Base-by-base conservation (phyloP, 163 green algal genomes). In the Scenedesmus sp. region DNA sequence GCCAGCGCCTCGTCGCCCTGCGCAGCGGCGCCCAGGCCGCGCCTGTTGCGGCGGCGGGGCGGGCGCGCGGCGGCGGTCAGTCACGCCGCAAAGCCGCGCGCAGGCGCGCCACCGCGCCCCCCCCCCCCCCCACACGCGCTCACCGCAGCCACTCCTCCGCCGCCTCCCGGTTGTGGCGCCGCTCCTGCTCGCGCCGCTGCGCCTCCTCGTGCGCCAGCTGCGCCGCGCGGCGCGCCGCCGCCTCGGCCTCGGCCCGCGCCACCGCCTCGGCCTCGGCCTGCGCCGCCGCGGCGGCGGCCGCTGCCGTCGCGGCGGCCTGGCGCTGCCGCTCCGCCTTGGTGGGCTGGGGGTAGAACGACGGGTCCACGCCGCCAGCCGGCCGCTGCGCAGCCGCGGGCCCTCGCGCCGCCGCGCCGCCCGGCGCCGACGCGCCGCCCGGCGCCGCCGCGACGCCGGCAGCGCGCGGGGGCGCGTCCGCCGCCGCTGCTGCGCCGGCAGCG, bases 101-200 rank as follows among this genome's bases (percentile, higher is more conserved):
- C n/a, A n/a, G n/a, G n/a, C n/a, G n/a, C n/a, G n/a, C n/a, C n/a
- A n/a, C n/a, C n/a, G n/a, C n/a, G n/a, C n/a, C n/a, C n/a, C n/a
- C n/a, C 50, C 50, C 20, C 50, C 50, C 24, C 24, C 10, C 53
- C 11, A 1, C 54, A 39, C 10, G 4, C 4, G 28, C 58, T 2
- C 28, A 66, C 58, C 58, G 20, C 44, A 75, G 24, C 66, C 66
- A 75, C 20, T 58, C 66, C 13, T 62, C 66, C 34, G 66, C 66
- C 50, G 66, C 48, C 33, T 75, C 66, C 14, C n/a, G 26, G 48
- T 75, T 75, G 15, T 45, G 48, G 29, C 48, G 66, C 66, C 17
- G 44, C 66, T 75, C 47, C 66, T 75, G 66, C 66, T 75, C 48
- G 28, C 66, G 29, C 26, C 66, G 47, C 31, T 69, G 66, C 66